Evolutionary conservation across 2,329 filamentous ascomycete species (phyloP), one percentile per base, ranked within the genome.

Genomic region (Juglanconis oblonga): DNA sequence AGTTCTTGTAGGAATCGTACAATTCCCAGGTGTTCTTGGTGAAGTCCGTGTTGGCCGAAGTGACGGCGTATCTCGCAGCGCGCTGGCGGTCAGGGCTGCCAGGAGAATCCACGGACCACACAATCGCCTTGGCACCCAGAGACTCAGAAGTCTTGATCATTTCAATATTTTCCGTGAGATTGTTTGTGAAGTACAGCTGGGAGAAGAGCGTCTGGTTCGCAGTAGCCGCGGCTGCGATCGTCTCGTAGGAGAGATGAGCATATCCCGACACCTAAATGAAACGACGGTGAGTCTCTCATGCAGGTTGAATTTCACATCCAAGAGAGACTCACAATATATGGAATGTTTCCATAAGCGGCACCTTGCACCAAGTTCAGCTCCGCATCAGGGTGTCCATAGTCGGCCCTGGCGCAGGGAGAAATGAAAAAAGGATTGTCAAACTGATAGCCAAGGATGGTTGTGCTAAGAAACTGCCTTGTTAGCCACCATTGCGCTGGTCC

Each of bases 391-490:
- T 83, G 74, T 7, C 68, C 81, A 55, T 78, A 76, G 33, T 70
- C 76, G 17, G 71, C 81, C 5, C 74, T 73, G 32, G 80, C 79
- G 9, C 76, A 78, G 4, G 81, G 80, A 59, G 74, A 75, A 67
- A 84, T 83, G 72, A 80, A 84, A 72, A 84, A 79, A n/a, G 81
- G 81, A 0, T 77, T 75, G 1, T 76, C 79, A 69, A 82, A 81
- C 70, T 82, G 80, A 71, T 81, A 72, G 36, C 81, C 81, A 38
- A 84, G 71, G 56, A 84, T 79, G 17, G 75, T 81, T 5, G 80
- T 82, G 14, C 74, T 75, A 53, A 47, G 17, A 36, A 40, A 54
- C 17, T 17, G 17, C 17, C 17, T 13, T 24, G 9, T 31, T 38
- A 32, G 3, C 17, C 49, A 51, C 58, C 64, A 50, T 17, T 17